phyloP scores from a whole-genome alignment of 768 basidiomycete species.

The Tulasnella sp. region DNA sequence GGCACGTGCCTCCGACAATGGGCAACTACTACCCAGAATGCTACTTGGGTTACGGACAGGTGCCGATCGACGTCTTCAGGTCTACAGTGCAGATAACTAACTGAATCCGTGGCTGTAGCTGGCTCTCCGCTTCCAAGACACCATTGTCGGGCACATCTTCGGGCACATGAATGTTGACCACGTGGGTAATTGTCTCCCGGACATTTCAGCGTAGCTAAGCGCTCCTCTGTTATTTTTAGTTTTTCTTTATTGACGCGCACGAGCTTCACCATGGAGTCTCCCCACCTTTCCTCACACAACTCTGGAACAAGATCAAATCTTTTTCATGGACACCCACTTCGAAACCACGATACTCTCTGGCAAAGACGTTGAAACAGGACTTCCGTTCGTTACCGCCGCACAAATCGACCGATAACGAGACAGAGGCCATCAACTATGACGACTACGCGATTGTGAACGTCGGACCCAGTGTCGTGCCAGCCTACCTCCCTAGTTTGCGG shows the following conservation, averaged over 20 bases:
- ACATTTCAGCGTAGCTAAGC: neutral
- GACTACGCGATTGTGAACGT: constrained; percentile 76
- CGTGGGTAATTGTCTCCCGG: neutral
- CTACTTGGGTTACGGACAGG: constrained; percentile 24
- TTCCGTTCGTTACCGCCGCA: constrained; percentile 54
- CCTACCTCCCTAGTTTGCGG: constrained; percentile 76
- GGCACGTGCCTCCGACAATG: constrained; percentile 81
- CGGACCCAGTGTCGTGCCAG: constrained; percentile 79
- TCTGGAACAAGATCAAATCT: constrained; percentile 11
- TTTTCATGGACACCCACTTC: constrained; percentile 11
- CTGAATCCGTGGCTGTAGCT: constrained; percentile 41
- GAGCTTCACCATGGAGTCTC: constrained; percentile 32
- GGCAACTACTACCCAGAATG: constrained; percentile 83
- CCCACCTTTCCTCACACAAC: neutral
- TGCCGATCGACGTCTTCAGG: neutral
- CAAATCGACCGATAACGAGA: neutral
- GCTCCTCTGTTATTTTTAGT: constrained; percentile 22
- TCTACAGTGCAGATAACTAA: neutral
- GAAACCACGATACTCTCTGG: constrained; percentile 37
- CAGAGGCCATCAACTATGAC: constrained; percentile 50
- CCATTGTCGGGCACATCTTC: constrained; percentile 78
- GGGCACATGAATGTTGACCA: constrained; percentile 85
- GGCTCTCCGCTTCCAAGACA: constrained; percentile 79
- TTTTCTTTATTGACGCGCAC: constrained; percentile 46
- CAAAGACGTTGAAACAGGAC: constrained; percentile 57